phyloP scores from a whole-genome alignment of 2,329 filamentous ascomycete species.

The Stenocarpella maydis region DNA sequence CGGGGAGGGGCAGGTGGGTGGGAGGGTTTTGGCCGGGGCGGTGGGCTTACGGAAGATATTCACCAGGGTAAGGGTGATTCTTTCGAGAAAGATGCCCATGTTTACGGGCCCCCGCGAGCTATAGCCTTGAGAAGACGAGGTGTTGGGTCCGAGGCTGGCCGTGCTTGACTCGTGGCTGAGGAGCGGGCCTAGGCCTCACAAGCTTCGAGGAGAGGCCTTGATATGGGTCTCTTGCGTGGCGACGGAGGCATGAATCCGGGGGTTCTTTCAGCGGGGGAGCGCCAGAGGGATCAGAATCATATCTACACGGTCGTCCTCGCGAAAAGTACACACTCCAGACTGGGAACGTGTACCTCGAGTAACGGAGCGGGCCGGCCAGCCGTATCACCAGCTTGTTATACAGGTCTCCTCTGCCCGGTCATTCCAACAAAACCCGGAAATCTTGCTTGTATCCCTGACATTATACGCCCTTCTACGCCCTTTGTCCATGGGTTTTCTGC shows the following conservation, averaged over 20 bases:
- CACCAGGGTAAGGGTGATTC: conserved; percentile 23
- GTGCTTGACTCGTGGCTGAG: not conserved
- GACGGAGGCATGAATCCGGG: not conserved
- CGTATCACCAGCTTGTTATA: too few relatives aligned
- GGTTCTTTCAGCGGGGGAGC: not conserved
- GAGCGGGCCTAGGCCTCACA: not conserved
- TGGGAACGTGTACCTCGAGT: not conserved
- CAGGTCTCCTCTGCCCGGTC: too few relatives aligned
- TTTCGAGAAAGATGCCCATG: conserved; percentile 31
- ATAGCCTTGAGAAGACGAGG: too few relatives aligned
- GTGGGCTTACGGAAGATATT: conserved; percentile 28
- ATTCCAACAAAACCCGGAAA: conserved; percentile 31
- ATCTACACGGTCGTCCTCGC: not conserved
- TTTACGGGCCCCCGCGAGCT: not conserved
- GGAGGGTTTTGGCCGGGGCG: too few relatives aligned
- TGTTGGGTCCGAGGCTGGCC: not conserved
- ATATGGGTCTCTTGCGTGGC: not conserved
- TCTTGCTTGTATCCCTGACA: not conserved
- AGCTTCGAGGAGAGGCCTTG: not conserved
- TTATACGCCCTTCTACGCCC: too few relatives aligned
- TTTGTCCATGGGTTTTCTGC: not conserved
- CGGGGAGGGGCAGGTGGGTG: not conserved
- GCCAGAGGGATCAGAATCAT: not conserved
- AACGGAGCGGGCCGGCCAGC: conserved; percentile 19
- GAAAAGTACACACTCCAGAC: not conserved